These are phyloP conservation scores for Pythium aphanidermatum DNA, from an alignment of 352 stramenopile species.

Conservation along the genomic window DNA sequence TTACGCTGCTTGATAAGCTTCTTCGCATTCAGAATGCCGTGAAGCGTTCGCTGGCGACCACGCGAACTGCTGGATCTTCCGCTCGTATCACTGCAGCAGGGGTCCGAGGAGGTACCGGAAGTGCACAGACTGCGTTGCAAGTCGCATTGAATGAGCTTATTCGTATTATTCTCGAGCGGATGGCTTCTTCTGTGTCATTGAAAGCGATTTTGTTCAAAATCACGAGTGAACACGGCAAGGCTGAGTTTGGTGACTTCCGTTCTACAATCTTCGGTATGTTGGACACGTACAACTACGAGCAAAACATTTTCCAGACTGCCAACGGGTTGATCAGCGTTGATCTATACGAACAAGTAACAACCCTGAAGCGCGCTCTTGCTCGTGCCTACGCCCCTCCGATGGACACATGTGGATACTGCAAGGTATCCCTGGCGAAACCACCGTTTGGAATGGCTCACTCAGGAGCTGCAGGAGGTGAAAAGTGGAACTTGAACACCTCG, in stretches of 20 bases:
- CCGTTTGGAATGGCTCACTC: slow-evolving; percentile 83
- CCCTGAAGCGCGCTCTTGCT: slow-evolving; percentile 67
- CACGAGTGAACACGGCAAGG: slow-evolving; percentile 90
- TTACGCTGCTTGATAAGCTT: slow-evolving; percentile 91
- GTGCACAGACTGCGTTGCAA: slow-evolving; percentile 82
- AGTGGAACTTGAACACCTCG: slow-evolving; percentile 81
- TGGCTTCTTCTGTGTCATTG: slow-evolving; percentile 91
- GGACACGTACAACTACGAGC: slow-evolving; percentile 90
- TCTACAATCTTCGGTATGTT: slow-evolving; percentile 93
- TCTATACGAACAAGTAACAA: slow-evolving; percentile 80
- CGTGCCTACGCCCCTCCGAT: slow-evolving; percentile 67
- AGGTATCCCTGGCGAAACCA: slow-evolving; percentile 72
- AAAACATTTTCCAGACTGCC: slow-evolving; percentile 86
- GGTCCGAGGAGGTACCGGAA: slow-evolving; percentile 42
- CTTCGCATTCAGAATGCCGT: slow-evolving; percentile 91
- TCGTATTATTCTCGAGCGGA: slow-evolving; percentile 91
- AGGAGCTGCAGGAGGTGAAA: slow-evolving; percentile 51
- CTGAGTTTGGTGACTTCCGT: slow-evolving; percentile 91
- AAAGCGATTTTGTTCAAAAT: slow-evolving; percentile 94
- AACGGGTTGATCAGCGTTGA: slow-evolving; percentile 80
- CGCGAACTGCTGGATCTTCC: slow-evolving; percentile 34
- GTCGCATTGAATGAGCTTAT: slow-evolving; percentile 90
- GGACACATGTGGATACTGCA: slow-evolving; percentile 75
- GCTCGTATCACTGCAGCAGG: slow-evolving; percentile 39
- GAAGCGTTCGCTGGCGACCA: slow-evolving; percentile 81